Percentiles rank a stretch among this genome's conserved stretches.
Evolutionary conservation across 108 stramenopile genomes (phyloP).

Genomic region (Bacterosira constricta): DNA sequence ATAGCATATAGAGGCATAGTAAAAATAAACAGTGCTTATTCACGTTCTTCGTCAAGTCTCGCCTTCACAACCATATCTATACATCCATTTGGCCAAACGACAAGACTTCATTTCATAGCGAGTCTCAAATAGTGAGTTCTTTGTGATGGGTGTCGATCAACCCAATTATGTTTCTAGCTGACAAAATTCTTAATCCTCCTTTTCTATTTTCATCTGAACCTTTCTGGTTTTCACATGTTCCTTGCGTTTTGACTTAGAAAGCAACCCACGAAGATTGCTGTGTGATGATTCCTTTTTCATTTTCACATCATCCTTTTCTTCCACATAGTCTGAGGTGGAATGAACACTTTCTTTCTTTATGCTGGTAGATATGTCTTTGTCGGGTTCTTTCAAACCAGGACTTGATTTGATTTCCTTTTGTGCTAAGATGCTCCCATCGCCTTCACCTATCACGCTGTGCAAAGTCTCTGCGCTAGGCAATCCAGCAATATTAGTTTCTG

Average conservation of each 20-base stretch:
- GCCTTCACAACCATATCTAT: too few relatives aligned
- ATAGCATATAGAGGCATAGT: too few relatives aligned
- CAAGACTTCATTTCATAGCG: too few relatives aligned
- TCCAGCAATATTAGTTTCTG: not conserved
- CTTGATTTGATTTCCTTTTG: not conserved
- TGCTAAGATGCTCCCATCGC: not conserved
- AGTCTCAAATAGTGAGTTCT: too few relatives aligned
- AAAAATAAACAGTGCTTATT: too few relatives aligned
- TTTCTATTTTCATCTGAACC: too few relatives aligned
- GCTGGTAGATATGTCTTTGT: not conserved
- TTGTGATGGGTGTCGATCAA: too few relatives aligned
- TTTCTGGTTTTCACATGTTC: too few relatives aligned
- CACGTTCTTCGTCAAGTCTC: too few relatives aligned
- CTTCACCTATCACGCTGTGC: not conserved
- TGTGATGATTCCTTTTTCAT: not conserved
- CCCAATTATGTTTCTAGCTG: too few relatives aligned
- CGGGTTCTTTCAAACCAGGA: not conserved
- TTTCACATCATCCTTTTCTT: not conserved
- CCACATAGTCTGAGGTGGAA: not conserved
- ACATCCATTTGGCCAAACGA: too few relatives aligned
- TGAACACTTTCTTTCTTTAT: not conserved
- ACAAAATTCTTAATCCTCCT: too few relatives aligned
- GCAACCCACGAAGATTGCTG: not conserved
- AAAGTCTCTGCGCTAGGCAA: not conserved
- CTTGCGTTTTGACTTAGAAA: not conserved